A percentile compares a stretch with the other conserved stretches of the same genome.
phyloP scores from a whole-genome alignment of 2,329 filamentous ascomycete genomes.

The Nakataea oryzae region DNA sequence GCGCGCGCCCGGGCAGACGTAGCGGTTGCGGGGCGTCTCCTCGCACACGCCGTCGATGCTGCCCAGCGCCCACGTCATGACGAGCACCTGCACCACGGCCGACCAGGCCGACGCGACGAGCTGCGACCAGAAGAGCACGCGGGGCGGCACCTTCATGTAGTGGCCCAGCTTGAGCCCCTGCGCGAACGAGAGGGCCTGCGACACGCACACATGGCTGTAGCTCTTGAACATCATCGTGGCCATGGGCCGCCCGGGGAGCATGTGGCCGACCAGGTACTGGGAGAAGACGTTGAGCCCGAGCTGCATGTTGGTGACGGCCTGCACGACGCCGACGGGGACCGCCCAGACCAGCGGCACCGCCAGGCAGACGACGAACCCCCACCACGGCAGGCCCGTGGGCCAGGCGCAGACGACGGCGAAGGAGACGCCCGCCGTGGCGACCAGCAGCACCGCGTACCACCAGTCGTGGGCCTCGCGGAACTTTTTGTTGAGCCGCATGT shows the following conservation, averaged over 20 bases:
- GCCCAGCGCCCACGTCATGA: conserved; percentile 56
- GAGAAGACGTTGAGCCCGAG: conserved; percentile 61
- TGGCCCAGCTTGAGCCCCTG: conserved; percentile 59
- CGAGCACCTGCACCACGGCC: conserved; percentile 49
- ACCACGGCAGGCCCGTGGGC: conserved; percentile 46
- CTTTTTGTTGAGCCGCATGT: conserved; percentile 52
- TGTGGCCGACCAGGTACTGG: conserved; percentile 65
- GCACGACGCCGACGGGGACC: conserved; percentile 50
- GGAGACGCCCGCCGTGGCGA: conserved; percentile 42
- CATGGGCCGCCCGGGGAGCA: conserved; percentile 58
- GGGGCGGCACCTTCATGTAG: conserved; percentile 56
- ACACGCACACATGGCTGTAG: conserved; percentile 60
- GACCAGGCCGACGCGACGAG: conserved; percentile 50
- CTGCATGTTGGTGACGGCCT: conserved; percentile 51
- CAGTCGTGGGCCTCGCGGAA: conserved; percentile 48
- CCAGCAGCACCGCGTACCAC: conserved; percentile 44
- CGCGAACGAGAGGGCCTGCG: conserved; percentile 52
- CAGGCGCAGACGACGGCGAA: conserved; percentile 42
- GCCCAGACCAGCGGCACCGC: conserved; percentile 47
- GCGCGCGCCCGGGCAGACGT: conserved; percentile 43
- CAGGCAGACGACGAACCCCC: conserved; percentile 47
- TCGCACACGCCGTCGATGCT: conserved; percentile 53
- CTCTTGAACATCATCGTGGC: conserved; percentile 75
- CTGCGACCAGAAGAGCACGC: conserved; percentile 52
- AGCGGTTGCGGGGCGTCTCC: conserved; percentile 39